Percentiles rank a stretch among this genome's conserved stretches.
Conservation (phyloP, 192 early-diverging fungal genomes). For the Phycomyces blakesleeanus region DNA sequence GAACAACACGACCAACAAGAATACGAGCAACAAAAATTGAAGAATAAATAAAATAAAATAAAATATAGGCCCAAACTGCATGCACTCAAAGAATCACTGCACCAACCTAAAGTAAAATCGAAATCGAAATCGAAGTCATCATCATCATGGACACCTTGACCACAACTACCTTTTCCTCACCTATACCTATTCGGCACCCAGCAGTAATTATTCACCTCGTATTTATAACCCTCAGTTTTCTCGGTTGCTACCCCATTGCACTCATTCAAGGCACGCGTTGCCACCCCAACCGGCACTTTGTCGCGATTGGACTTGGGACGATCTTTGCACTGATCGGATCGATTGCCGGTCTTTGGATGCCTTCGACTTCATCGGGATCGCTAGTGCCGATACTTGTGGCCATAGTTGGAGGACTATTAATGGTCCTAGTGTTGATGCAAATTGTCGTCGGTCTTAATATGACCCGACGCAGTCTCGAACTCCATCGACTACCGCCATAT, state of each 20-base stretch:
- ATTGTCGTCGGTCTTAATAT: not conserved
- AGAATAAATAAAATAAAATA: no score
- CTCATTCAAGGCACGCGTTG: conserved; percentile 30
- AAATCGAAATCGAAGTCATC: no score
- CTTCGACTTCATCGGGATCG: not conserved
- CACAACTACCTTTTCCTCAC: conserved; percentile 13
- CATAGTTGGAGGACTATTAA: not conserved
- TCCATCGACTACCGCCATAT: not conserved
- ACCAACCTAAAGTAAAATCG: no score
- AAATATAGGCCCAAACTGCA: no score
- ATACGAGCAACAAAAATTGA: no score
- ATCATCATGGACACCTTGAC: conserved; percentile 14
- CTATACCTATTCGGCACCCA: conserved; percentile 32
- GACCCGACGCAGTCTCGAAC: not conserved
- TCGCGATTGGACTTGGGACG: not conserved
- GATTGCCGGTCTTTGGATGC: conserved; percentile 11
- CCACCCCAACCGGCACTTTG: not conserved
- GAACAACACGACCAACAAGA: no score
- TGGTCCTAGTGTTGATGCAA: conserved; percentile 3
- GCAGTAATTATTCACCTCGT: conserved; percentile 43
- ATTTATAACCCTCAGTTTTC: conserved; percentile 40
- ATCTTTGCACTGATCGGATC: conserved; percentile 10
- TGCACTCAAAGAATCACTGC: no score
- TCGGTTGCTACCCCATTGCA: conserved; percentile 35
- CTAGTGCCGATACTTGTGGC: not conserved